phyloP scores from a whole-genome alignment of 1,284 basidiomycete genomes.

The Ganoderma resinaceum region DNA sequence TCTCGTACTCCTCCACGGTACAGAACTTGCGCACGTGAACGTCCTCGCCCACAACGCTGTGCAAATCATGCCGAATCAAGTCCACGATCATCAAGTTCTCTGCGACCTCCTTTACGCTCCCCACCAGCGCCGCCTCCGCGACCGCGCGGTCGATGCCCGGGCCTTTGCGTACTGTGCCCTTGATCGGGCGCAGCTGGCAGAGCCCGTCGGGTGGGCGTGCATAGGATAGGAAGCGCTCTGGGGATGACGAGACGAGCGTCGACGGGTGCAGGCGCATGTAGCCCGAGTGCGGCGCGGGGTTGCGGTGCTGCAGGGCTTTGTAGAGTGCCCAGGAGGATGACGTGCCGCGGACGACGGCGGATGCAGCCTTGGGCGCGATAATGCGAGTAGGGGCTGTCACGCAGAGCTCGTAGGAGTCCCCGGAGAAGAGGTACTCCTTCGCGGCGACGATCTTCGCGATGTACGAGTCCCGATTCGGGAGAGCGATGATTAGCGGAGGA shows the following conservation, averaged over 20 bases:
- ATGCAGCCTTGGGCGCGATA: slow-evolving; percentile 44
- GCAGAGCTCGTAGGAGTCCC: slow-evolving; percentile 97
- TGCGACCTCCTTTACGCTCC: slow-evolving; percentile 91
- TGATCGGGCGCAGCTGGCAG: slow-evolving; percentile 94
- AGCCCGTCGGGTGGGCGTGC: slow-evolving; percentile 64
- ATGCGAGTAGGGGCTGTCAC: slow-evolving; percentile 82
- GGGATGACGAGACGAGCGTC: slow-evolving; percentile 82
- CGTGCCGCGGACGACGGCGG: slow-evolving; percentile 42
- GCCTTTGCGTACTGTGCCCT: slow-evolving; percentile 85
- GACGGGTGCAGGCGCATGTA: slow-evolving; percentile 78
- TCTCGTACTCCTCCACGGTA: slow-evolving; percentile 90
- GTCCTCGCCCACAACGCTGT: slow-evolving; percentile 75
- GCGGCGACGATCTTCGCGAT: slow-evolving; percentile 76
- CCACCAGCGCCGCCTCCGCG: slow-evolving; percentile 71
- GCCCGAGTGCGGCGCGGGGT: slow-evolving; percentile 92
- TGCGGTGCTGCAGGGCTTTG: slow-evolving; percentile 73
- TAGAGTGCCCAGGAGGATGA: slow-evolving; percentile 78
- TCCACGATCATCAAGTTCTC: slow-evolving; percentile 99
- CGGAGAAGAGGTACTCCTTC: slow-evolving; percentile 80
- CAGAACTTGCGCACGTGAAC: slow-evolving; percentile 91
- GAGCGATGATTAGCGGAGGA: slow-evolving; percentile 44
- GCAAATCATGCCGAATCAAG: slow-evolving; percentile 92
- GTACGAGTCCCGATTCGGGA: slow-evolving; percentile 70
- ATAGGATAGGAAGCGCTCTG: slow-evolving; percentile 94
- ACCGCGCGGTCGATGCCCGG: slow-evolving; percentile 65